Percentiles rank a stretch among this genome's conserved stretches.
These are phyloP conservation scores for Eucalyptus virginea DNA, from an alignment of 345 rosid genomes.

Conservation along the genomic window DNA sequence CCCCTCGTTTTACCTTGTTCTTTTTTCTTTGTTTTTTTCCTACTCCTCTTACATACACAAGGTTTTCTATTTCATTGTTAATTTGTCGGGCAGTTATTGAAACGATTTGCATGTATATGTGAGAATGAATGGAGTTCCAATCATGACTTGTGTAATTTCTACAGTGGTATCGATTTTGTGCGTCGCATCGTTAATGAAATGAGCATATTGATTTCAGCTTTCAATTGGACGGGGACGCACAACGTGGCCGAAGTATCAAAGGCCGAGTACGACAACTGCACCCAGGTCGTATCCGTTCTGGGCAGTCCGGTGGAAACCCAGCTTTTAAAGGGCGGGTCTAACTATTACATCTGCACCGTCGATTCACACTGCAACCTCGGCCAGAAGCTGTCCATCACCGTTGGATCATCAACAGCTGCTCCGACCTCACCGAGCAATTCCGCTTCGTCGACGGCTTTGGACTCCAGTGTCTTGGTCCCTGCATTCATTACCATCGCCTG, in stretches of 20 bases:
- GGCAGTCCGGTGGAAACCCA: not conserved
- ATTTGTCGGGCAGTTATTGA: not conserved
- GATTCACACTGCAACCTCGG: slow-evolving; percentile 2
- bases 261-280: slow-evolving; percentile 5
- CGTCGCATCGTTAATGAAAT: not conserved
- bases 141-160: not conserved
- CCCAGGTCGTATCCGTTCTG: not conserved
- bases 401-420: not conserved
- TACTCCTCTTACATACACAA: not conserved
- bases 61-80: not conserved
- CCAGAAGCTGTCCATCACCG: slow-evolving; percentile 4
- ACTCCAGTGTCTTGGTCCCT: not conserved
- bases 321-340: not conserved
- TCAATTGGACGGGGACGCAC: slow-evolving; percentile 14
- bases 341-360: slow-evolving; percentile 4
- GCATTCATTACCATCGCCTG: not conserved
- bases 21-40: not conserved
- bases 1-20: not conserved
- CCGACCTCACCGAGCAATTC: not conserved
- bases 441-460: not conserved
- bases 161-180: not conserved
- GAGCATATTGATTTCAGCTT: not conserved
- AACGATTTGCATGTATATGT: not conserved
- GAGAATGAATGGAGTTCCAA: not conserved
- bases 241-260: not conserved